Base-by-base conservation (phyloP, 1,284 basidiomycete genomes). In the Austropuccinia psidii region DNA sequence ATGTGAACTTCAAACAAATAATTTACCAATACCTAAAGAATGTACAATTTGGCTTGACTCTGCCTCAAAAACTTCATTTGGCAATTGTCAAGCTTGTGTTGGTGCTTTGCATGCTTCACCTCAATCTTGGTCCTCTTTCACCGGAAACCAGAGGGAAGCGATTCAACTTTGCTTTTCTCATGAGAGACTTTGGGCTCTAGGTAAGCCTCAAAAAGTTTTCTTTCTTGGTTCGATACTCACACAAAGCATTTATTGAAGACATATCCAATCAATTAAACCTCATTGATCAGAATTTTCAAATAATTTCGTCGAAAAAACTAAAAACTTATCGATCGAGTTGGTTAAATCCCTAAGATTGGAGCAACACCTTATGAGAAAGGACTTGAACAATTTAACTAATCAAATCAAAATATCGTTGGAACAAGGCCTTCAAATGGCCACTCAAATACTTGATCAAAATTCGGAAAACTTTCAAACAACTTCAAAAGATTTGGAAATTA, bases 41-140 rank as follows among this genome's bases (percentile, higher is more conserved):
- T 70, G 67, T 43, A 37, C 39, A 37, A 21, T 37, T 8, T 70
- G 67, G 67, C 41, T 70, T 61, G 47, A 52, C 1, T 37, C 47
- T 24, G 33, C 69, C 9, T 54, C 49, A 4, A 0, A 31, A 39
- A n/a, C 35, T 29, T 49, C 55, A 5, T n/a, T n/a, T n/a, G n/a
- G n/a, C n/a, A n/a, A n/a, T n/a, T n/a, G n/a, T n/a, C 55, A 62
- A 50, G 31, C 69, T 39, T 73, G 69, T 50, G 47, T 73, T 24
- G 58, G 47, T 43, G 69, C 69, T 27, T 41, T 73, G 3, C 69
- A 73, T 33, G 33, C 58, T 19, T 73, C 69, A 31, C 69, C 69
- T 13, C 69, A 73, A 45, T 35, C 69, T 61, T 73, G 69, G 69
- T 73, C 69, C 17, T 73, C 58, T 5, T 73, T 60, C 35, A 60